A percentile compares a stretch with the other conserved stretches of the same genome.
These are phyloP conservation scores for Ceriops tagal DNA, from an alignment of 345 rosid species.

Conservation along the genomic window DNA sequence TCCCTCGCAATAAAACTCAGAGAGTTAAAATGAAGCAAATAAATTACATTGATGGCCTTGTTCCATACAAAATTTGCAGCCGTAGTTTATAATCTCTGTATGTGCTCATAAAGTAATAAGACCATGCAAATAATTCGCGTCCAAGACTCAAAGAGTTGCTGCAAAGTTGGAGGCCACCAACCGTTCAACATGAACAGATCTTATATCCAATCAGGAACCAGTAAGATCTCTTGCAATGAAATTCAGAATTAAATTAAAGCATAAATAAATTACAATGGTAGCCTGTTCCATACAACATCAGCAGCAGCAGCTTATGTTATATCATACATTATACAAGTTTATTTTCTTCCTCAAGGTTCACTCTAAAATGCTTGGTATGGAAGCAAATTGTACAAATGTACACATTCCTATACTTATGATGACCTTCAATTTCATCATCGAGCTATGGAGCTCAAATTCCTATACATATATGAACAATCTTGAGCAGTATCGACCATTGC, in stretches of 20 bases:
- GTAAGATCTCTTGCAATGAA: not conserved
- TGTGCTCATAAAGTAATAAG: too few species aligned
- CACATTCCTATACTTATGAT: not conserved
- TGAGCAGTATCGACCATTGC: conserved; percentile 48
- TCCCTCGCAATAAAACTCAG: not conserved
- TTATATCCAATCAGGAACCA: not conserved
- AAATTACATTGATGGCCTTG: not conserved
- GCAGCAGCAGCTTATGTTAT: not conserved
- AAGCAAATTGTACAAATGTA: not conserved
- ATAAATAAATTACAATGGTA: not conserved
- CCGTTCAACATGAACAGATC: too few species aligned
- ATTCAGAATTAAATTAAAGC: not conserved
- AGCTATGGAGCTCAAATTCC: conserved; percentile 22
- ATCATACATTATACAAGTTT: conserved; percentile 1
- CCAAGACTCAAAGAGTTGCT: too few species aligned
- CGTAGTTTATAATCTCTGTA: not conserved
- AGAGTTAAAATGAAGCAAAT: not conserved
- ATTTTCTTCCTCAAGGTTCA: not conserved
- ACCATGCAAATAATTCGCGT: too few species aligned
- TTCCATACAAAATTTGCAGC: not conserved
- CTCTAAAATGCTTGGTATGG: conserved; percentile 1
- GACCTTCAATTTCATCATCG: not conserved
- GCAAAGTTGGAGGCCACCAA: too few species aligned
- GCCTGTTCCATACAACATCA: not conserved
- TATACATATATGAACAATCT: conserved; percentile 53